Conservation (phyloP, 495 filamentous ascomycete genomes). For the Penicillium verhagenii region DNA sequence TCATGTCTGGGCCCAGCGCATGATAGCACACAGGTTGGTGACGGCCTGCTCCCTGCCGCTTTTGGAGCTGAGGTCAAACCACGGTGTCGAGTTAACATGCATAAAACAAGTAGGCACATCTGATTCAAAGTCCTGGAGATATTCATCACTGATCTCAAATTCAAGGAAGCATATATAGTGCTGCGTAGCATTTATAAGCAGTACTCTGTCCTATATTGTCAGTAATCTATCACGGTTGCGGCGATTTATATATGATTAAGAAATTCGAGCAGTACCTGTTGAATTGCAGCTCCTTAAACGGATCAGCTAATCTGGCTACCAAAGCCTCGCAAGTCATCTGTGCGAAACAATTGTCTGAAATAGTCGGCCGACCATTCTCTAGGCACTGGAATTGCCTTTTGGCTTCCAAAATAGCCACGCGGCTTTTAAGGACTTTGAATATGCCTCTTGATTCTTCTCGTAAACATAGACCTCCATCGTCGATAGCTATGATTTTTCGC, state of each 20-base stretch:
- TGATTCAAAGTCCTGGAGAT: slow-evolving; percentile 12
- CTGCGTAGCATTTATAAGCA: slow-evolving; percentile 19
- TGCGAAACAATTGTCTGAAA: slow-evolving; percentile 16
- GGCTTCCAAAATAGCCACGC: slow-evolving; percentile 17
- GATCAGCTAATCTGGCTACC: slow-evolving; percentile 9
- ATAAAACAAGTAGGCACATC: background rate
- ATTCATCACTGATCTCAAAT: slow-evolving; percentile 14
- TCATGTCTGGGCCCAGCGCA: slow-evolving; percentile 7
- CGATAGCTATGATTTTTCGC: slow-evolving; percentile 16
- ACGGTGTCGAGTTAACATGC: slow-evolving; percentile 16
- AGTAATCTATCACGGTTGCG: too few species aligned
- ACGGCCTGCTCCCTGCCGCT: slow-evolving; percentile 10
- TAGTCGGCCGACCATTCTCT: slow-evolving; percentile 13
- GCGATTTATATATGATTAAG: slow-evolving; percentile 9
- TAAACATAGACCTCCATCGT: slow-evolving; percentile 18
- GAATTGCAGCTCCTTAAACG: too few species aligned
- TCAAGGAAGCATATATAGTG: slow-evolving; percentile 25
- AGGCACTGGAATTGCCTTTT: slow-evolving; percentile 20
- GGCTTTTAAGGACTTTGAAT: background rate
- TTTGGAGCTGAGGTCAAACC: slow-evolving; percentile 13
- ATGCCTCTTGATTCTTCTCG: background rate
- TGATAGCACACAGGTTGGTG: slow-evolving; percentile 13
- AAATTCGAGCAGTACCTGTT: background rate
- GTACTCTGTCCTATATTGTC: too few species aligned
- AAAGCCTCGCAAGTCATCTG: slow-evolving; percentile 21